These are phyloP conservation scores for Melocanna baccifera DNA, from an alignment of 176 grass and related monocot genomes.

Conservation along the genomic window DNA sequence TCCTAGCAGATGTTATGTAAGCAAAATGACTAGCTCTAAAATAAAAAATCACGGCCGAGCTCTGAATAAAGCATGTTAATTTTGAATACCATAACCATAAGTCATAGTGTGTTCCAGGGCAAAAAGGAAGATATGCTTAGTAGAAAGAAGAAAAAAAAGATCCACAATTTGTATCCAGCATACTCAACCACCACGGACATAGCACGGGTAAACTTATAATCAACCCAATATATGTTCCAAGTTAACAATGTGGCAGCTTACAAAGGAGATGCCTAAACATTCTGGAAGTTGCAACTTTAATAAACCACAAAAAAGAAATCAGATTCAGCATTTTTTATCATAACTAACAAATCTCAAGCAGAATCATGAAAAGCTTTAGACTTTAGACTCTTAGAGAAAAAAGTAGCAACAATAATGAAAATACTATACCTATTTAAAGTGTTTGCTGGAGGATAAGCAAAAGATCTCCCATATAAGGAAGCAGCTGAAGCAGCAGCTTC, in stretches of 20 bases:
- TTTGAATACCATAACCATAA: neutral
- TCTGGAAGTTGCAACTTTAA: neutral
- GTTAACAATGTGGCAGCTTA: neutral
- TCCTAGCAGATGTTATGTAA: neutral
- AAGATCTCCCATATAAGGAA: constrained; percentile 69
- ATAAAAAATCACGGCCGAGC: neutral
- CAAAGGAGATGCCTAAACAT: neutral
- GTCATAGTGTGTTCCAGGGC: neutral
- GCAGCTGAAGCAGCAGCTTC: constrained; percentile 72
- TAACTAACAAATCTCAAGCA: neutral
- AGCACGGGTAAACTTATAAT: neutral
- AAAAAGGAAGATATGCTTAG: neutral
- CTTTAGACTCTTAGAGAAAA: constrained; percentile 7
- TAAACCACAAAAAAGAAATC: neutral
- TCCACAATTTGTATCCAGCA: neutral
- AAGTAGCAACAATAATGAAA: neutral
- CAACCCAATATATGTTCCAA: neutral
- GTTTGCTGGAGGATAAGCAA: constrained; percentile 58
- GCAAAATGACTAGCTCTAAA: neutral
- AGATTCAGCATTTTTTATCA: neutral
- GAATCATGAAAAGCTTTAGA: constrained; percentile 1
- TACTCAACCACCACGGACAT: neutral
- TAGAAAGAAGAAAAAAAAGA: neutral
- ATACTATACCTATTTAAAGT: constrained; percentile 33
- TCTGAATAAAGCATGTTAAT: neutral